Evolutionary conservation across 1,139 yeast species (phyloP).

Genomic region (Lodderomyces jiufengensis): DNA sequence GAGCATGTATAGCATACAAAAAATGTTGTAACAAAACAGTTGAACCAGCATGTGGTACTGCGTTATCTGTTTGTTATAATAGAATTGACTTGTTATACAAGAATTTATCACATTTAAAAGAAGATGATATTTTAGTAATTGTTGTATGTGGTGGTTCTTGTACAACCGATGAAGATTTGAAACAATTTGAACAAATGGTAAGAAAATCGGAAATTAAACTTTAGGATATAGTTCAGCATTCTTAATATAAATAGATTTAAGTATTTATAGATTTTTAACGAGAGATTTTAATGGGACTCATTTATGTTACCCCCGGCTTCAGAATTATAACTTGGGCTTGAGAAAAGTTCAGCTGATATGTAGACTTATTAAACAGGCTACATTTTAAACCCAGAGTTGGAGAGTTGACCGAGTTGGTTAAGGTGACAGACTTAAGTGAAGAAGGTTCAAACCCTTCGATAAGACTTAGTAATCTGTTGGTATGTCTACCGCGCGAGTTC

Average conservation of each 20-base stretch:
- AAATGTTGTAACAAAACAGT: conserved; percentile 48
- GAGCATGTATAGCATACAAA: conserved; percentile 49
- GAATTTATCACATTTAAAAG: conserved; percentile 27
- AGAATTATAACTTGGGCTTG: no score
- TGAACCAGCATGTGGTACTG: conserved; percentile 79
- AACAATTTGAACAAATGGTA: conserved; percentile 10
- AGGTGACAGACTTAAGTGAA: conserved; percentile 13
- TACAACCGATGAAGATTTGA: conserved; percentile 23
- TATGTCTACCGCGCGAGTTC: conserved; percentile 13
- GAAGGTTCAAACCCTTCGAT: conserved; percentile 1
- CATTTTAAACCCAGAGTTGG: no score
- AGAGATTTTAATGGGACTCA: no score
- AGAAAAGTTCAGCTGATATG: no score
- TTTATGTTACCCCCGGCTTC: no score
- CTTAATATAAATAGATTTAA: no score
- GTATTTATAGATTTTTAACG: no score
- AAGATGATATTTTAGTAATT: conserved; percentile 51
- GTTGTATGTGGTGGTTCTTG: conserved; percentile 68
- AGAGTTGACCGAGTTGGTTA: conserved; percentile 14
- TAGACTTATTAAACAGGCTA: no score
- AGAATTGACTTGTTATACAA: conserved; percentile 29
- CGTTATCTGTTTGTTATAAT: conserved; percentile 50
- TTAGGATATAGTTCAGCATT: conserved; percentile 10
- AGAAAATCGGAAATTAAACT: conserved; percentile 14
- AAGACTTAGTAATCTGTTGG: conserved; percentile 10